Percentiles rank a stretch among this genome's conserved stretches.
Evolutionary conservation across 106 monocot species (phyloP).

Genomic region (Apostasia shenzhenica): DNA sequence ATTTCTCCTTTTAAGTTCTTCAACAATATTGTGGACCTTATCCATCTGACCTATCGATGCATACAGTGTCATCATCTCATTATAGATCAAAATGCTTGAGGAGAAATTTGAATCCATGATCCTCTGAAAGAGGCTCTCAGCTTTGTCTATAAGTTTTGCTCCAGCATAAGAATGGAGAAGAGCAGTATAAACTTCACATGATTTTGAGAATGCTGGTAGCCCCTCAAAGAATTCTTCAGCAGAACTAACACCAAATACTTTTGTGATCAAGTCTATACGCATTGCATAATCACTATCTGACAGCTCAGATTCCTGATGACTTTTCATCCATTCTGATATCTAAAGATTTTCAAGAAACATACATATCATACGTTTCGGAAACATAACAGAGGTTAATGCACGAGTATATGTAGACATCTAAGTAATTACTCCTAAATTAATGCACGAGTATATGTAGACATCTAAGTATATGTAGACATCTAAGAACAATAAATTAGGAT

Average conservation of each 20-base stretch:
- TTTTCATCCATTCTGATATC: slow-evolving; percentile 96
- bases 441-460: too few relatives aligned
- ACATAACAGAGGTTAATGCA: not conserved
- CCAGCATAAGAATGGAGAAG: slow-evolving; percentile 81
- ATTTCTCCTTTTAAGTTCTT: slow-evolving; percentile 51
- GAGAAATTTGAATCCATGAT: slow-evolving; percentile 45
- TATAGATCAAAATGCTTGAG: slow-evolving; percentile 38
- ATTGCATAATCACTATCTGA: slow-evolving; percentile 66
- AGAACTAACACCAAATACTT: slow-evolving; percentile 73
- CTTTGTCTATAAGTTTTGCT: slow-evolving; percentile 58
- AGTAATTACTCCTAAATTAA: too few relatives aligned
- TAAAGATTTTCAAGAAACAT: slow-evolving; percentile 32
- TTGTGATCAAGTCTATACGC: slow-evolving; percentile 76
- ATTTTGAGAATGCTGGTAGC: slow-evolving; percentile 59
- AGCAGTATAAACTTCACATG: slow-evolving; percentile 59
- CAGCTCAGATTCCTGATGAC: slow-evolving; percentile 51
- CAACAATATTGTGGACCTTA: slow-evolving; percentile 51
- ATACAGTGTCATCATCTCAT: slow-evolving; percentile 98
- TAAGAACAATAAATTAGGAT: too few relatives aligned
- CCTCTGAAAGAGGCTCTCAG: slow-evolving; percentile 62
- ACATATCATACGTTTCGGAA: not conserved
- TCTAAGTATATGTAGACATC: too few relatives aligned
- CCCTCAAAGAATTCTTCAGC: slow-evolving; percentile 93
- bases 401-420: too few relatives aligned
- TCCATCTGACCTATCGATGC: slow-evolving; percentile 76